These are phyloP conservation scores for Malus hybrid DNA, from an alignment of 331 rosid species.

Conservation along the genomic window DNA sequence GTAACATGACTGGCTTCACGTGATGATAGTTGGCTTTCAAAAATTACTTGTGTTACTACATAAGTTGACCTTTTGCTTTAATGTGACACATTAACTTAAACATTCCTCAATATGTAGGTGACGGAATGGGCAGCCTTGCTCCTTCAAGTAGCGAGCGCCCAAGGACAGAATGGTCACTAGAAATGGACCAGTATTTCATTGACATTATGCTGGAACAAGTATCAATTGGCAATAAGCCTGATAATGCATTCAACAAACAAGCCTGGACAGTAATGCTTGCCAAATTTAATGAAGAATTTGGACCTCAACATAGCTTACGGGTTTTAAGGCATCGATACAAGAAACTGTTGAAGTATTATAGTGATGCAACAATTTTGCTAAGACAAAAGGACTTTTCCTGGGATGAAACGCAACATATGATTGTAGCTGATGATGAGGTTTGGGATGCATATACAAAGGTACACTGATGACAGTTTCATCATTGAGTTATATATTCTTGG, in stretches of 20 bases:
- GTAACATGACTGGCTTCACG: neutral
- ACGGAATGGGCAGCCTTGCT: constrained; percentile 29
- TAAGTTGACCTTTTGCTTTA: neutral
- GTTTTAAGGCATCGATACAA: constrained; percentile 57
- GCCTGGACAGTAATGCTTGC: constrained; percentile 71
- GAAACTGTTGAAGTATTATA: constrained; percentile 55
- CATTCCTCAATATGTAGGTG: constrained; percentile 33
- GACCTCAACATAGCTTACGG: constrained; percentile 55
- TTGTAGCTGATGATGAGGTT: constrained; percentile 49
- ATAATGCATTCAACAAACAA: constrained; percentile 44
- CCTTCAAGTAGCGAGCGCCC: constrained; percentile 41
- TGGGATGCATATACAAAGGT: constrained; percentile 78
- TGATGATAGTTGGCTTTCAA: neutral
- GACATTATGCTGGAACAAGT: constrained; percentile 71
- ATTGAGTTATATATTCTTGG: neutral
- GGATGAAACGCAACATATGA: constrained; percentile 53
- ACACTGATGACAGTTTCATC: constrained; percentile 4
- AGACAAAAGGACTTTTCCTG: constrained; percentile 53
- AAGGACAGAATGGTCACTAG: constrained; percentile 55
- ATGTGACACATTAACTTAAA: neutral
- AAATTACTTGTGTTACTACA: neutral
- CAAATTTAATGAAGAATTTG: constrained; percentile 50
- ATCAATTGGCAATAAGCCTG: constrained; percentile 45
- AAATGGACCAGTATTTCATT: constrained; percentile 59
- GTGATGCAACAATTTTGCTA: constrained; percentile 40